A percentile compares a stretch with the other conserved stretches of the same genome.
phyloP scores from a whole-genome alignment of 768 basidiomycete species.

The Lactarius sanguifluus region DNA sequence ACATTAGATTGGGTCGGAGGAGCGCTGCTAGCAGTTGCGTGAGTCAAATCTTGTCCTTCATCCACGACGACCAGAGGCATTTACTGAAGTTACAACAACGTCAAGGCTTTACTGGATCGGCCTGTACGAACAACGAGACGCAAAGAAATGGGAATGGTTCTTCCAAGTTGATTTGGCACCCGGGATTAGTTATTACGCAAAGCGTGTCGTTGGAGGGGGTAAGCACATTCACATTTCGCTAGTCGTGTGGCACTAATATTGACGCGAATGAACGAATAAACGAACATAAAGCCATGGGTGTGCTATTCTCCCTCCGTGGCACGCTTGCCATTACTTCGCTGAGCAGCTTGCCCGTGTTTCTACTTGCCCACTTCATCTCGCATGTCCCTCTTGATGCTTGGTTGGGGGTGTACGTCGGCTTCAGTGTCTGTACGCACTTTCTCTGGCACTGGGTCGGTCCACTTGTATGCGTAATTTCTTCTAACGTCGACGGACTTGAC shows the following conservation, averaged over 20 bases:
- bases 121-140: neutral
- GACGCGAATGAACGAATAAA: neutral
- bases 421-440: neutral
- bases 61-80: neutral
- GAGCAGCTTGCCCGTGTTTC: slow-evolving; percentile 8
- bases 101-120: slow-evolving; percentile 19
- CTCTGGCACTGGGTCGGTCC: slow-evolving; percentile 6
- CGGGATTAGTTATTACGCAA: slow-evolving; percentile 4
- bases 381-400: slow-evolving; percentile 7
- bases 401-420: neutral
- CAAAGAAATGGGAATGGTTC: slow-evolving; percentile 14
- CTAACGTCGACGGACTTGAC: neutral
- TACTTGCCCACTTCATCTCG: slow-evolving; percentile 7
- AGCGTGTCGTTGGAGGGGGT: slow-evolving; percentile 21
- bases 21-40: slow-evolving; percentile 9
- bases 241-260: neutral
- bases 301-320: slow-evolving; percentile 7
- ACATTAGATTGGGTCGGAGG: slow-evolving; percentile 18
- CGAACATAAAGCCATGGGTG: neutral
- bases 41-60: neutral
- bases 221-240: neutral
- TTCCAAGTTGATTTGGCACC: slow-evolving; percentile 10
- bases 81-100: neutral
- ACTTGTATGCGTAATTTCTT: neutral
- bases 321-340: slow-evolving; percentile 4